Conservation (phyloP, 257 asterid genomes). For the Forsythia suspensa region DNA sequence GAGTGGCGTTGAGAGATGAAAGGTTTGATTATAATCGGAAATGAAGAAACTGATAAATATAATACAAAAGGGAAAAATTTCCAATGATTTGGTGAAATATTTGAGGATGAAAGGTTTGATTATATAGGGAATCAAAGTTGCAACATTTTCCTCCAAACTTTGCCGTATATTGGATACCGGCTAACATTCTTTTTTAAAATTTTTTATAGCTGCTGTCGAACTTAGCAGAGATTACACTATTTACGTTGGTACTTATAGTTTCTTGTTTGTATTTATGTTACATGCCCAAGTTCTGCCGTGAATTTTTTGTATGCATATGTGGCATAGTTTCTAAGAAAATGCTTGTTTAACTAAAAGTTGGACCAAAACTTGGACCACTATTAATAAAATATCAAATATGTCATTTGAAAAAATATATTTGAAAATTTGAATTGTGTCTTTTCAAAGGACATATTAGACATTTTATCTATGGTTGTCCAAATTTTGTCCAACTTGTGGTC, state of each 20-base stretch:
- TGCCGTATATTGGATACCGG: constrained; percentile 20
- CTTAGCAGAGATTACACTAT: constrained; percentile 14
- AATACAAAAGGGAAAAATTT: background rate
- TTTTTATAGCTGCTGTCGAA: constrained; percentile 24
- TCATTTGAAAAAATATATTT: no score
- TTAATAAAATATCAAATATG: no score
- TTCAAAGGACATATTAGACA: no score
- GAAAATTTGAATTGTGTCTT: no score
- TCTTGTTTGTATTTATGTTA: constrained; percentile 17
- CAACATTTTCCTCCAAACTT: background rate
- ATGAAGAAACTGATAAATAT: background rate
- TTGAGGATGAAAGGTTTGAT: background rate
- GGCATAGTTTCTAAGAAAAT: no score
- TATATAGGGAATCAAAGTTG: constrained; percentile 18
- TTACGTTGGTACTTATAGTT: constrained; percentile 6
- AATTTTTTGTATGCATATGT: background rate
- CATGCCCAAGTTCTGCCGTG: constrained; percentile 15
- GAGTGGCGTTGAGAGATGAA: constrained; percentile 32
- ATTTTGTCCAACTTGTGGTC: no score
- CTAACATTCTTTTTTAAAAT: background rate
- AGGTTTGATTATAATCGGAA: no score
- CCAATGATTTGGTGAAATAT: background rate
- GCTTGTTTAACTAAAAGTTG: no score
- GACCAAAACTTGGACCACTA: no score
- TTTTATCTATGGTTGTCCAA: no score